These are phyloP conservation scores for Geosmithia morbida DNA, from an alignment of 2,329 filamentous ascomycete species.

Conservation along the genomic window DNA sequence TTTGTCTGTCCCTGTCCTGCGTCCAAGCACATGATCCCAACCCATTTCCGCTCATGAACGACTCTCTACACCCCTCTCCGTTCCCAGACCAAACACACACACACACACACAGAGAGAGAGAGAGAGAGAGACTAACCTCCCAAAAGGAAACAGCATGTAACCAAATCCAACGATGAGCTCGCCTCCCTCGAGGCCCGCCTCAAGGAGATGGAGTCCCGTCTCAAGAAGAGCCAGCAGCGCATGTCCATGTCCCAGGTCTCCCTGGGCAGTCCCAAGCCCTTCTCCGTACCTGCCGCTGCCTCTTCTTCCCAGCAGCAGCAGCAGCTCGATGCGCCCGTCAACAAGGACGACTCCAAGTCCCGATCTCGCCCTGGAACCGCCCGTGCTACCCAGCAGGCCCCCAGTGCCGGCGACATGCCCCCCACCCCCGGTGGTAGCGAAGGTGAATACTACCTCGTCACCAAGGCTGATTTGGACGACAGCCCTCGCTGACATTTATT, in stretches of 20 bases:
- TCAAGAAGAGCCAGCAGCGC: slow-evolving; percentile 27
- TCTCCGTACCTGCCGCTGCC: slow-evolving; percentile 8
- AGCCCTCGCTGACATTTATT: slow-evolving; percentile 13
- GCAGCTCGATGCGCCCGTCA: neutral
- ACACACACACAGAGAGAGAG: too few relatives aligned
- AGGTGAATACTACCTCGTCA: slow-evolving; percentile 37
- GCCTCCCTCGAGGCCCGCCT: slow-evolving; percentile 74
- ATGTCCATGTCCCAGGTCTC: slow-evolving; percentile 5
- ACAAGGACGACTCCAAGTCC: slow-evolving; percentile 18
- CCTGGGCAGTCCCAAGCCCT: slow-evolving; percentile 1
- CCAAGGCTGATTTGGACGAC: slow-evolving; percentile 13
- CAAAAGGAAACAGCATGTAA: slow-evolving; percentile 64
- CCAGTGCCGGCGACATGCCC: slow-evolving; percentile 41
- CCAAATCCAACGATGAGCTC: slow-evolving; percentile 62
- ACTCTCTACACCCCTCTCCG: too few relatives aligned
- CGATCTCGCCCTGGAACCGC: slow-evolving; percentile 40
- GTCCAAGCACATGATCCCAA: neutral
- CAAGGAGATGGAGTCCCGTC: slow-evolving; percentile 69
- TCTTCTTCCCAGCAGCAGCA: slow-evolving; percentile 9
- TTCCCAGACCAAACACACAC: too few relatives aligned
- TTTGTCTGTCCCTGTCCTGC: slow-evolving; percentile 32
- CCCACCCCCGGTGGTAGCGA: slow-evolving; percentile 47
- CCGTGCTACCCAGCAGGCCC: slow-evolving; percentile 33
- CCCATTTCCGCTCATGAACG: neutral
- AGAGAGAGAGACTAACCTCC: neutral